A percentile compares a stretch with the other conserved stretches of the same genome.
phyloP scores from a whole-genome alignment of 768 basidiomycete genomes.

The Mycena chlorophos region DNA sequence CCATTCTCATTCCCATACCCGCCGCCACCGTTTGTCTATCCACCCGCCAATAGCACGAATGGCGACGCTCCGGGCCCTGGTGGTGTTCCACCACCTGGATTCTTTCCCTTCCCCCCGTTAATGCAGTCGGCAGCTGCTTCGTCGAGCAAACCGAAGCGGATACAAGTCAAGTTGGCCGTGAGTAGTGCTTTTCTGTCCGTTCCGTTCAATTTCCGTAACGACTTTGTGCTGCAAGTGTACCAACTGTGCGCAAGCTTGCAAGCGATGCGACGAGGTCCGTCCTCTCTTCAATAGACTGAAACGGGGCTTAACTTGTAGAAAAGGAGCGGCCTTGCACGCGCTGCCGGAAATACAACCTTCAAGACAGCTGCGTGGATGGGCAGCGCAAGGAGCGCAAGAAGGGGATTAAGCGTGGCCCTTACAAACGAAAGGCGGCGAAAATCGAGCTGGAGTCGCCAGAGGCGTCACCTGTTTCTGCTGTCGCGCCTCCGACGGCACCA shows the following conservation, averaged over 20 bases:
- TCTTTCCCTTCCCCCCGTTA: slow-evolving; percentile 44
- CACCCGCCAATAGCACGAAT: slow-evolving; percentile 40
- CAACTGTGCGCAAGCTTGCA: slow-evolving; percentile 85
- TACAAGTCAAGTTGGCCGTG: slow-evolving; percentile 86
- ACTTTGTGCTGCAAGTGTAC: slow-evolving; percentile 62
- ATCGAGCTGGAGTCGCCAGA: slow-evolving; percentile 20
- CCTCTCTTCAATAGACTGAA: too few relatives aligned
- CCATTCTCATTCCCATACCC: slow-evolving; percentile 39
- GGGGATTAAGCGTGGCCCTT: slow-evolving; percentile 85
- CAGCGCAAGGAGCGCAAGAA: slow-evolving; percentile 92
- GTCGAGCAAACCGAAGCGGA: slow-evolving; percentile 65
- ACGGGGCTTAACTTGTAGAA: too few relatives aligned
- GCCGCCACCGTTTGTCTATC: slow-evolving; percentile 42
- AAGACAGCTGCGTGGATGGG: slow-evolving; percentile 79
- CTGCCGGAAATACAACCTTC: slow-evolving; percentile 85
- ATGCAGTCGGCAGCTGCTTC: slow-evolving; percentile 1
- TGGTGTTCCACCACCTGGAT: slow-evolving; percentile 39
- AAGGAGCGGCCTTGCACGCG: slow-evolving; percentile 84
- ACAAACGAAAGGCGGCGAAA: slow-evolving; percentile 66
- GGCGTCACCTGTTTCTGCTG: background rate
- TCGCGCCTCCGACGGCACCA: background rate
- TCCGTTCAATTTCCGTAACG: background rate
- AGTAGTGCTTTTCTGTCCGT: slow-evolving; percentile 21
- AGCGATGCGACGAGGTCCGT: slow-evolving; percentile 92
- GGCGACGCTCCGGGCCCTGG: slow-evolving; percentile 38